Evolutionary conservation across 345 rosid species (phyloP).

Genomic region (Eucalyptus sideroxylon): DNA sequence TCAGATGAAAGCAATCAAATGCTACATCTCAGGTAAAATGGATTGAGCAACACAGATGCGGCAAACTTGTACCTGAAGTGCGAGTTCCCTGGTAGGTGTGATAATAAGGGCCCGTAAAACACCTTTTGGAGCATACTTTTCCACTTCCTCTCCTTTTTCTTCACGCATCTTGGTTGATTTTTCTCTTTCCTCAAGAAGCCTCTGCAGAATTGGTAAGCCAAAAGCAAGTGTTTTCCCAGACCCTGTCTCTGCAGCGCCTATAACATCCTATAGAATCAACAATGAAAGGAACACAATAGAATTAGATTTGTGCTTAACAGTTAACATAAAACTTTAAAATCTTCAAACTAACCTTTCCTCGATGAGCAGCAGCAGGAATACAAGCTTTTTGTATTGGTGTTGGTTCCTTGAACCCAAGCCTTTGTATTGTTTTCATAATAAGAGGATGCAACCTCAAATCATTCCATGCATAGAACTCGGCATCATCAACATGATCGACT

Average conservation of each 20-base stretch:
- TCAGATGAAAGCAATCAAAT: neutral
- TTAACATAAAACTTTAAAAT: neutral
- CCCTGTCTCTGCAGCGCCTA: slow-evolving; percentile 98
- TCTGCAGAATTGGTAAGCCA: slow-evolving; percentile 92
- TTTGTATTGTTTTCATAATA: slow-evolving; percentile 62
- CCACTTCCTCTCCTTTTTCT: slow-evolving; percentile 47
- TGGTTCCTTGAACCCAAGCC: slow-evolving; percentile 84
- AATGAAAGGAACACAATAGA: neutral
- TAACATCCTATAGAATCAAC: slow-evolving; percentile 56
- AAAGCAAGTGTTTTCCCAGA: slow-evolving; percentile 99
- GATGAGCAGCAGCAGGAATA: slow-evolving; percentile 86
- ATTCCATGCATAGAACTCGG: slow-evolving; percentile 69
- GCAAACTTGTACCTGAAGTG: slow-evolving; percentile 46
- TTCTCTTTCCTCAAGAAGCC: slow-evolving; percentile 77
- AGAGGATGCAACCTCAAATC: slow-evolving; percentile 74
- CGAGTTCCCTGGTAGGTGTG: slow-evolving; percentile 96
- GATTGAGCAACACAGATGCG: neutral
- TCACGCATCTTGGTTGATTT: slow-evolving; percentile 39
- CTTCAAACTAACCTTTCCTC: slow-evolving; percentile 65
- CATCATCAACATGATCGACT: slow-evolving; percentile 37
- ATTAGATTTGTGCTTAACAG: neutral
- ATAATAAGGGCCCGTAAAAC: slow-evolving; percentile 80
- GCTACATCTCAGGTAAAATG: neutral
- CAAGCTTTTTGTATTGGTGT: slow-evolving; percentile 87
- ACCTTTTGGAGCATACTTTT: slow-evolving; percentile 54